Conservation (phyloP, 257 asterid species). For the Agastache rugosa region DNA sequence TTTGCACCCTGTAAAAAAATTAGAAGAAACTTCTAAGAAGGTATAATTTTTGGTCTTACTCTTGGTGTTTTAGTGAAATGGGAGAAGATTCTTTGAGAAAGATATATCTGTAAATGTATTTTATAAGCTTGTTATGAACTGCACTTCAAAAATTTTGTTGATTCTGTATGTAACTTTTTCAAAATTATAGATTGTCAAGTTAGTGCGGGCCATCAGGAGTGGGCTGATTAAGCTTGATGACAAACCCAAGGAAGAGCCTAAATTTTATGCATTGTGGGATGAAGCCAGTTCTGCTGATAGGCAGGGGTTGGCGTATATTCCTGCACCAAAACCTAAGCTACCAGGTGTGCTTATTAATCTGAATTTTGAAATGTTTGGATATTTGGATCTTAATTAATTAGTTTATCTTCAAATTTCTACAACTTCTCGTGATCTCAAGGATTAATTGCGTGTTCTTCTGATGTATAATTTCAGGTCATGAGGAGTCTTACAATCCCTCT, state of each 20-base stretch:
- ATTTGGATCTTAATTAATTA: background rate
- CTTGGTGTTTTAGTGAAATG: background rate
- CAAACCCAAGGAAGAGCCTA: slow-evolving; percentile 78
- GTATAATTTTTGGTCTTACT: background rate
- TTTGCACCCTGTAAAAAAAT: background rate
- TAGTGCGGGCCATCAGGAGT: slow-evolving; percentile 80
- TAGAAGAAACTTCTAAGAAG: background rate
- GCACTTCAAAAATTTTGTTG: slow-evolving; percentile 6
- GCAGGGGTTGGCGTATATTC: slow-evolving; percentile 85
- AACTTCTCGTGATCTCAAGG: background rate
- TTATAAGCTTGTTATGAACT: background rate
- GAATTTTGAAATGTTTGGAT: slow-evolving; percentile 14
- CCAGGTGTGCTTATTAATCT: slow-evolving; percentile 61
- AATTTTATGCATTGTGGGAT: slow-evolving; percentile 78
- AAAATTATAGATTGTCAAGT: slow-evolving; percentile 65
- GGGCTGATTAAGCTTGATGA: slow-evolving; percentile 78
- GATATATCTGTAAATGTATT: background rate
- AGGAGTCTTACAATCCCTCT: slow-evolving; percentile 93
- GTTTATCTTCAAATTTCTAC: background rate
- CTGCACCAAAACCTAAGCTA: slow-evolving; percentile 89
- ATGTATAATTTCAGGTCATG: slow-evolving; percentile 73
- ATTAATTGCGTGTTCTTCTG: slow-evolving; percentile 25
- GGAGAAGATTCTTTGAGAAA: background rate
- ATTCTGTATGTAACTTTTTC: background rate
- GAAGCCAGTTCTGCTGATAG: slow-evolving; percentile 75